Conservation (phyloP, 257 asterid genomes). For the Ocimum tenuiflorum region DNA sequence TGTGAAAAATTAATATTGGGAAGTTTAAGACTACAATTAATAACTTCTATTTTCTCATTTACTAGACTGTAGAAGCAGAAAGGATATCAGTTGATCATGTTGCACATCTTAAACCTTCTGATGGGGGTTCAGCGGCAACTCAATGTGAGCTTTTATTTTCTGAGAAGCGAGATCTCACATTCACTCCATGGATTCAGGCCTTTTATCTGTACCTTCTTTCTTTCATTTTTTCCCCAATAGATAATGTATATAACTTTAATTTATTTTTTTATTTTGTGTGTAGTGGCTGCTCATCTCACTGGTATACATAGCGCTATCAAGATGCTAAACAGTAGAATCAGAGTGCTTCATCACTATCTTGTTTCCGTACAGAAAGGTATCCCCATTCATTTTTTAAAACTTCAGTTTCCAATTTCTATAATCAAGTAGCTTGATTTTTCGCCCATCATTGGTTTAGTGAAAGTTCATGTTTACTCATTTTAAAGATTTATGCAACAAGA, state of each 20-base stretch:
- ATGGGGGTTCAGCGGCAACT: constrained; percentile 98
- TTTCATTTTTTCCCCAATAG: too few species aligned
- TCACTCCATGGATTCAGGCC: neutral
- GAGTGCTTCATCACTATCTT: constrained; percentile 79
- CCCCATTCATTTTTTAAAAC: neutral
- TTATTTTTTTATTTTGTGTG: constrained; percentile 1
- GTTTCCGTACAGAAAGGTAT: constrained; percentile 88
- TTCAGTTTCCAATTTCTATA: too few species aligned
- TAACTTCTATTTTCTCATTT: constrained; percentile 10
- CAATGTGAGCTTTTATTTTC: constrained; percentile 51
- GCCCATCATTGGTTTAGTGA: constrained; percentile 3
- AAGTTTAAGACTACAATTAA: constrained; percentile 10
- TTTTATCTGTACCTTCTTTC: neutral
- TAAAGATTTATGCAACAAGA: neutral
- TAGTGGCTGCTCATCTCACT: constrained; percentile 97
- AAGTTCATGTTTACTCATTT: neutral
- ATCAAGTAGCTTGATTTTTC: neutral
- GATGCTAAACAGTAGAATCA: constrained; percentile 90
- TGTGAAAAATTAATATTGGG: neutral
- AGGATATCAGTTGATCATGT: constrained; percentile 96
- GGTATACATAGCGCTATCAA: constrained; percentile 96
- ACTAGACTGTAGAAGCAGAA: constrained; percentile 96
- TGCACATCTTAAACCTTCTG: constrained; percentile 95
- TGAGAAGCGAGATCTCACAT: neutral
- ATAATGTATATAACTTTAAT: neutral